phyloP scores from a whole-genome alignment of 768 basidiomycete species.

The Mycena haematopus region DNA sequence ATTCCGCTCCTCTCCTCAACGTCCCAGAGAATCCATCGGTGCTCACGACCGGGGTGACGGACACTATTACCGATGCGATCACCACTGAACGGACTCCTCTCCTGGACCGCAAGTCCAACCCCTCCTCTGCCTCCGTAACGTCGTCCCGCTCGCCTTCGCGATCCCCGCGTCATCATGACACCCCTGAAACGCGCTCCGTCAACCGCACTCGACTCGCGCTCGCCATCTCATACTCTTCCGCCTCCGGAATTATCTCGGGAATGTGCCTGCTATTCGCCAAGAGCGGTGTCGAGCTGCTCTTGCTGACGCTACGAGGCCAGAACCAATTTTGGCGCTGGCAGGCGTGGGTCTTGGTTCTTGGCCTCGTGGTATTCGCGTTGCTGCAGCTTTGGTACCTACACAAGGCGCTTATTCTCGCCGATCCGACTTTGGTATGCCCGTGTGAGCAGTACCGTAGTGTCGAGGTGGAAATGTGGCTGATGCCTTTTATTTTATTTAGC shows the following conservation, averaged over 20 bases:
- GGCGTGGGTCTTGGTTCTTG: slow-evolving; percentile 79
- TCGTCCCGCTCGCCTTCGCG: slow-evolving; percentile 29
- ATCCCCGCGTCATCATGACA: slow-evolving; percentile 19
- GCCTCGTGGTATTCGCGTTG: slow-evolving; percentile 75
- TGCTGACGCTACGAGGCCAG: slow-evolving; percentile 75
- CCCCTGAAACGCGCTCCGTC: slow-evolving; percentile 36
- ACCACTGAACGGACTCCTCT: slow-evolving; percentile 66
- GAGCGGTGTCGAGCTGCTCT: slow-evolving; percentile 86
- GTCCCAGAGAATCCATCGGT: slow-evolving; percentile 44
- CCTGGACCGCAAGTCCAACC: slow-evolving; percentile 47
- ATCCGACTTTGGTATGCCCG: slow-evolving; percentile 87
- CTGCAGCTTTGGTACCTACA: slow-evolving; percentile 87
- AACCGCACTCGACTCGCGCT: slow-evolving; percentile 64
- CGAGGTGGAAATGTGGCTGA: not conserved
- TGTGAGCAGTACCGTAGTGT: slow-evolving; percentile 51
- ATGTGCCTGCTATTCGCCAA: slow-evolving; percentile 95
- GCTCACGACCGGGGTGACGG: slow-evolving; percentile 43
- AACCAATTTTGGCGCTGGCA: slow-evolving; percentile 89
- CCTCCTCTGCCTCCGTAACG: slow-evolving; percentile 38
- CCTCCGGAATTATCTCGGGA: slow-evolving; percentile 87
- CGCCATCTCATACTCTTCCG: slow-evolving; percentile 86
- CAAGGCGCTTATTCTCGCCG: slow-evolving; percentile 78
- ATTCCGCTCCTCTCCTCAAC: slow-evolving; percentile 45
- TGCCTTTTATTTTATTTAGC: slow-evolving; percentile 45
- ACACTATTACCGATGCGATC: slow-evolving; percentile 40